Evolutionary conservation across 106 monocot species (phyloP), one percentile per base, ranked within the genome.

Genomic region (Gastrodia elata): DNA sequence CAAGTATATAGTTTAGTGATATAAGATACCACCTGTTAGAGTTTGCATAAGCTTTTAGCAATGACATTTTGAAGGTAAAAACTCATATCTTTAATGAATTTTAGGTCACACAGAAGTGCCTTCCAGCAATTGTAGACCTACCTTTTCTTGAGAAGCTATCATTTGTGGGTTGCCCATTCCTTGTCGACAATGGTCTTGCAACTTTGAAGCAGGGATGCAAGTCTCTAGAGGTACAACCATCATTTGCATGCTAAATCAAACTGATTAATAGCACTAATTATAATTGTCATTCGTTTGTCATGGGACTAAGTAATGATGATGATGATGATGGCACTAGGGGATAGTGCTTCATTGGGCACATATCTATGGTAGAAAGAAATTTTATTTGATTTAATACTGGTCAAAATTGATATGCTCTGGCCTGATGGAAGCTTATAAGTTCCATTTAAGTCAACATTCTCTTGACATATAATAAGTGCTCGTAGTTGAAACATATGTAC

Each of bases 31-130:
- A 35, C 1, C 3, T 37, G 0, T 22, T 27, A 27, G 36, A n/a
- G 67, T 67, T 67, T 67, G 34, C 7, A 20, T n/a, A 18, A 18
- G n/a, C 8, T 8, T 11, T 33, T 61, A 61, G 20, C 16, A 20
- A 16, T 42, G 13, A 43, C 5, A 22, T 26, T 52, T 20, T 70
- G 11, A 61, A 14, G 32, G 32, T 61, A 44, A 2, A 16, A 1
- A 32, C 61, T 61, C 73, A 33, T 71, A 3, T 69, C 27, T 39
- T 56, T 39, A 6, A 28, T 34, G 9, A 59, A n/a, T 64, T 33
- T 64, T 85, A 94, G 90, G 84, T 90, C 20, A 84, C 90, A 30
- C 46, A 81, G 38, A 84, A 88, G 61, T 87, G 85, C 77, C 87
- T 94, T 71, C 80, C 87, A 42, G 85, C 72, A 42, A 68, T 90